phyloP scores from a whole-genome alignment of 2,329 filamentous ascomycete species.

The Clonostachys byssicola region DNA sequence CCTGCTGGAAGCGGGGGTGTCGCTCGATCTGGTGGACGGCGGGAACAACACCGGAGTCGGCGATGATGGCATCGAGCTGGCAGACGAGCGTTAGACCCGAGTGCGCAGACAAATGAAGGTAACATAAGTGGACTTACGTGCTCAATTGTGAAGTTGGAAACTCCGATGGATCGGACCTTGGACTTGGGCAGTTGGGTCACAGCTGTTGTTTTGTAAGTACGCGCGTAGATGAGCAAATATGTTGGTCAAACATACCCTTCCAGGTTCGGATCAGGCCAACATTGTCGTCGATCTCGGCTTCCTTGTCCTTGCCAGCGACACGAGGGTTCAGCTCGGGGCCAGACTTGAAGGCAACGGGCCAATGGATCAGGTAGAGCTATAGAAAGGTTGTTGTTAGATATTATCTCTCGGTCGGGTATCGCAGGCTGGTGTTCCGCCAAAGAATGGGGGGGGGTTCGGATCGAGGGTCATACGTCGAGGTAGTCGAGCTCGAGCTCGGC shows the following conservation, averaged over 20 bases:
- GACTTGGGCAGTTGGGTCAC: conserved; percentile 53
- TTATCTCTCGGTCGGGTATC: not conserved
- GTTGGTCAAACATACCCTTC: conserved; percentile 21
- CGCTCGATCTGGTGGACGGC: conserved; percentile 69
- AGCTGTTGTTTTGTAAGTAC: conserved; percentile 12
- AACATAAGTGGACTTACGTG: conserved; percentile 17
- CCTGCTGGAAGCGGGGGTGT: conserved; percentile 58
- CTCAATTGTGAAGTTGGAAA: conserved; percentile 69
- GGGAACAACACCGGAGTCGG: conserved; percentile 50
- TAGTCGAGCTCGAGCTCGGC: conserved; percentile 53
- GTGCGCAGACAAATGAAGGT: conserved; percentile 2
- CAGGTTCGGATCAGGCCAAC: conserved; percentile 37
- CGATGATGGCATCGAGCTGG: conserved; percentile 47
- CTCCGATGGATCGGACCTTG: conserved; percentile 64
- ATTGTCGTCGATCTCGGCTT: conserved; percentile 35
- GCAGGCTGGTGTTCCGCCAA: not conserved
- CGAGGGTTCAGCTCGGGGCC: conserved; percentile 40
- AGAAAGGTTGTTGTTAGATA: not conserved
- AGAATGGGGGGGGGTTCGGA: not conserved
- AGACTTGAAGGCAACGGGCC: conserved; percentile 45
- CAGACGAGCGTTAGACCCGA: conserved; percentile 7
- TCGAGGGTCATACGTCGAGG: conserved; percentile 36
- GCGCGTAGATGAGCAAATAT: not conserved
- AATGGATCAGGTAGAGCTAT: conserved; percentile 59
- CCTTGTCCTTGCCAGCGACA: conserved; percentile 21